Evolutionary conservation across 345 rosid genomes (phyloP).

Genomic region (Eucalyptus shirleyi): DNA sequence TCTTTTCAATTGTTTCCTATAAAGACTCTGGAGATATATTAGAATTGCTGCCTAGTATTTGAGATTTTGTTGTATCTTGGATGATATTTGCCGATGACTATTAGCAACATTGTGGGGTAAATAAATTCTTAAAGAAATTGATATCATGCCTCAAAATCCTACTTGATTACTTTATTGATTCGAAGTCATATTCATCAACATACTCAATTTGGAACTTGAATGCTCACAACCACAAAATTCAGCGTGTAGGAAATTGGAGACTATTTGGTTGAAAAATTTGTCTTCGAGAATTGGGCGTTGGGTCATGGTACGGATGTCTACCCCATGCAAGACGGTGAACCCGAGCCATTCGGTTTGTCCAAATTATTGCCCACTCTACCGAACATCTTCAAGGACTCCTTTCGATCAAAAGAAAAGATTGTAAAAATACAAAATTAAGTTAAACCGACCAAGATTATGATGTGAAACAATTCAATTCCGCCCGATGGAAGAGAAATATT

Average conservation of each 20-base stretch:
- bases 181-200: too few relatives aligned
- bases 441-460: background rate
- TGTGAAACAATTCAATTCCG: background rate
- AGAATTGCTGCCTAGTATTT: rapidly evolving
- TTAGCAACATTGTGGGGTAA: rapidly evolving
- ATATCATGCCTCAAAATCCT: rapidly evolving
- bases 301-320: conserved; percentile 8
- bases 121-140: too few relatives aligned
- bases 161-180: too few relatives aligned
- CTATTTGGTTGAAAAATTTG: conserved; percentile 3
- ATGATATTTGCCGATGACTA: rapidly evolving
- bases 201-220: background rate
- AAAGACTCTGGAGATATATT: rapidly evolving
- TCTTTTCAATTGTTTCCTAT: too few relatives aligned
- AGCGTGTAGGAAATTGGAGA: conserved; percentile 21
- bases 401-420: background rate
- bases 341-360: background rate
- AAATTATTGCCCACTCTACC: background rate
- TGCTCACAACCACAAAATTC: background rate
- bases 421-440: background rate
- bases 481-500: background rate
- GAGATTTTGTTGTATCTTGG: too few relatives aligned
- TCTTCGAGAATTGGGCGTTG: background rate
- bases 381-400: background rate
- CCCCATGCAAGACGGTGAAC: conserved; percentile 8